Evolutionary conservation across 2,329 filamentous ascomycete species (phyloP).

Genomic region (Akanthomyces muscarius): DNA sequence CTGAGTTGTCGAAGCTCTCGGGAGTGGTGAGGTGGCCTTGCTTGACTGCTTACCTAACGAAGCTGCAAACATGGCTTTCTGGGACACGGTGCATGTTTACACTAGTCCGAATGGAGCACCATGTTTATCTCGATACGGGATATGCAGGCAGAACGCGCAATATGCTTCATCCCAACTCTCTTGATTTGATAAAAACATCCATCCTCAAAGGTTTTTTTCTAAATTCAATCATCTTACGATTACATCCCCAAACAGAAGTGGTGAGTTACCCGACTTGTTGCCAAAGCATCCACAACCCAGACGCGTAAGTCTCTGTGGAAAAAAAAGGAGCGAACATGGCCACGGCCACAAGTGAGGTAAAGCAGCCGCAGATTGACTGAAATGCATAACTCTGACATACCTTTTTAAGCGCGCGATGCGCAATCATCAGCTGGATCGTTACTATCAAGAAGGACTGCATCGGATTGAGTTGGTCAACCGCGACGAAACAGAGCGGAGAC

Average conservation of each 20-base stretch:
- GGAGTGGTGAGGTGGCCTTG: constrained; percentile 16
- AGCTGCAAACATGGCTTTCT: neutral
- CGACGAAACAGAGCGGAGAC: constrained; percentile 68
- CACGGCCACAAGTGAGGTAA: constrained; percentile 15
- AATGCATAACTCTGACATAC: neutral
- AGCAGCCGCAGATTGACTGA: neutral
- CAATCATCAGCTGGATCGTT: constrained; percentile 60
- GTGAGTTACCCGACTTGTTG: neutral
- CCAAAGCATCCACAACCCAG: neutral
- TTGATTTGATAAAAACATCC: neutral
- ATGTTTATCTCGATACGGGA: constrained; percentile 5
- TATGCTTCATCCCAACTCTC: constrained; percentile 21
- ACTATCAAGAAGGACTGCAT: constrained; percentile 62
- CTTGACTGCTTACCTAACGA: constrained; percentile 13
- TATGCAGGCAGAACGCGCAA: neutral
- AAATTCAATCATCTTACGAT: neutral
- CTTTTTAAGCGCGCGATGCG: constrained; percentile 39
- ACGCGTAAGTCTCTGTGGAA: neutral
- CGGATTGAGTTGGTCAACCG: constrained; percentile 65
- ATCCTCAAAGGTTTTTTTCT: neutral
- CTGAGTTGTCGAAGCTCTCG: neutral
- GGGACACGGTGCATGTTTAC: neutral
- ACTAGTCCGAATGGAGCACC: constrained; percentile 5
- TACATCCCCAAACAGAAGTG: neutral
- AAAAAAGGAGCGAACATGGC: constrained; percentile 15